phyloP scores from a whole-genome alignment of 345 rosid genomes.

The Gossypium rotundifolium region DNA sequence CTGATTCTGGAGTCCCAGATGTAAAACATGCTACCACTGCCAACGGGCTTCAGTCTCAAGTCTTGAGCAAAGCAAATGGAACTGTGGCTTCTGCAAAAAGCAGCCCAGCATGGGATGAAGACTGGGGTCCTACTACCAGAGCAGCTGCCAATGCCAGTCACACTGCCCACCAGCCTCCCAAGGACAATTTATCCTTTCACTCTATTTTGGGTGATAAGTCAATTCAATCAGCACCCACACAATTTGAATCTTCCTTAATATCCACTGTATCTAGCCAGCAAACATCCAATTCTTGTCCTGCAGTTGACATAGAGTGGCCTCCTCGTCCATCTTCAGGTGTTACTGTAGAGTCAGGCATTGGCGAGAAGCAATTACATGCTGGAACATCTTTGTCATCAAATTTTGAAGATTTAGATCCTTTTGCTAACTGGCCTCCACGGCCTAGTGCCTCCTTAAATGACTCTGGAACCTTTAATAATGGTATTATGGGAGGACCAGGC shows the following conservation, averaged over 20 bases:
- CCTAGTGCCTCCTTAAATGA: slow-evolving; percentile 31
- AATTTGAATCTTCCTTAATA: slow-evolving; percentile 30
- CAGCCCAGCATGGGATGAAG: slow-evolving; percentile 78
- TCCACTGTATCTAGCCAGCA: slow-evolving; percentile 36
- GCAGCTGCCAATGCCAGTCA: slow-evolving; percentile 19
- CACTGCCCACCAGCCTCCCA: slow-evolving; percentile 17
- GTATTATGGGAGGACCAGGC: slow-evolving; percentile 23
- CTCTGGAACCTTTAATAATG: slow-evolving; percentile 41
- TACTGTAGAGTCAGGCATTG: slow-evolving; percentile 25
- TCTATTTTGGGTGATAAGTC: slow-evolving; percentile 31
- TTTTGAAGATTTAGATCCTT: slow-evolving; percentile 76
- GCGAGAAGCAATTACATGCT: slow-evolving; percentile 32
- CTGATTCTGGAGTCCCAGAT: slow-evolving; percentile 59
- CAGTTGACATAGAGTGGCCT: slow-evolving; percentile 94
- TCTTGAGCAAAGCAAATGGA: slow-evolving; percentile 35
- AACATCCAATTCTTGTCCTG: slow-evolving; percentile 49
- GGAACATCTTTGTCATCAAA: slow-evolving; percentile 37
- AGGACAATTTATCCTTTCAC: slow-evolving; percentile 17
- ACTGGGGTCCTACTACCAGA: slow-evolving; percentile 62
- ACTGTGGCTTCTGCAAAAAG: slow-evolving; percentile 43
- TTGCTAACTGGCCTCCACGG: slow-evolving; percentile 87
- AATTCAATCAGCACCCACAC: slow-evolving; percentile 29
- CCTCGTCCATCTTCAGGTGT: slow-evolving; percentile 47
- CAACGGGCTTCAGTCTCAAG: slow-evolving; percentile 49
- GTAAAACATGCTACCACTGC: slow-evolving; percentile 32